Evolutionary conservation across 306 rosid species (phyloP), one percentile per base, ranked within the genome.

Genomic region (Malus domestica): DNA sequence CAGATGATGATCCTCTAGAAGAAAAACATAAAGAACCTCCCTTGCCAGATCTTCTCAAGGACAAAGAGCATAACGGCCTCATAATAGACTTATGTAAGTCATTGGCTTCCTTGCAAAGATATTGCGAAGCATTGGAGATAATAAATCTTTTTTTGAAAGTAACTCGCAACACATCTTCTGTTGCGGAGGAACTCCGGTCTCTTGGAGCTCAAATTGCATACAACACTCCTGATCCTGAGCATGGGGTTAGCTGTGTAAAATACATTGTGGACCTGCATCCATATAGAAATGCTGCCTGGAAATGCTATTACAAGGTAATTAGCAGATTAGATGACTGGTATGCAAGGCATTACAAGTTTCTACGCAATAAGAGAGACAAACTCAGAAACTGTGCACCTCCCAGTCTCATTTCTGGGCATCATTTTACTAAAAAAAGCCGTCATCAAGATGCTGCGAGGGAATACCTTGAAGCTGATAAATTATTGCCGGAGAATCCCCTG

Each of bases 151-250:
- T 93, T 73, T 73, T 94, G 67, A 90, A 89, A 78, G 80, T 81
- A 77, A 83, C 86, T 66, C 87, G 80, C 80, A 80, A 72, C 71
- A 73, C 76, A 10, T 82, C 90, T 61, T 87, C 93, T 75, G 75
- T 70, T 45, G 92, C 84, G 71, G 96, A 89, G 85, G 93, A 89
- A 80, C 92, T 95, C 71, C 88, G 85, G 64, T 88, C 91, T 71
- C 97, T 92, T 67, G 98, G 97, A 76, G 93, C 95, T 78, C 96
- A 92, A 83, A 86, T 95, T 79, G 97, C 98, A 60, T 95, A 89
- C 88, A 84, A 84, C 86, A 86, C 91, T 58, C 84, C 89, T 0
- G 97, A 92, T 84, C 94, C 97, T 55, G 91, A 88, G 84, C 97
- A 83, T 65, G 96, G 95, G 40, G 88, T 92, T 74, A 90, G 89